Evolutionary conservation across 257 asterid genomes (phyloP).

Genomic region (Ophiorrhiza pumila): DNA sequence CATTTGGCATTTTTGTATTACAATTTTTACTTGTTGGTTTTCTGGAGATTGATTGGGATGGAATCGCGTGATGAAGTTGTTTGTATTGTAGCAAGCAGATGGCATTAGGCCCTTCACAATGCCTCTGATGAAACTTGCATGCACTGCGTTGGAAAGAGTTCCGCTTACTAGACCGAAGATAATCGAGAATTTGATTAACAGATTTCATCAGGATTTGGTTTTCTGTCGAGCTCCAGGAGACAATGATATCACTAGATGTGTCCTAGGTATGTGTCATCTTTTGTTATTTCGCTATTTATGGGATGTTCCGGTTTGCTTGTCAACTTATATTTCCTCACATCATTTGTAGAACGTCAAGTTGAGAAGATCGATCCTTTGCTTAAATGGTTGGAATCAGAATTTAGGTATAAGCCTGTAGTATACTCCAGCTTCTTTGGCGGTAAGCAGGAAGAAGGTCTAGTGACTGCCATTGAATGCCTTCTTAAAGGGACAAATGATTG

Average conservation of each 20-base stretch:
- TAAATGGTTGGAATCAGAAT: conserved; percentile 82
- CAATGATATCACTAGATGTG: conserved; percentile 47
- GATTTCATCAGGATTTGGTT: conserved; percentile 75
- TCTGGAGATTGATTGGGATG: too few species aligned
- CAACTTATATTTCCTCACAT: not conserved
- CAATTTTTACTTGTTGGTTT: conserved; percentile 13
- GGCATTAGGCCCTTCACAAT: conserved; percentile 94
- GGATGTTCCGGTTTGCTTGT: not conserved
- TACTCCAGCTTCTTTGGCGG: conserved; percentile 85
- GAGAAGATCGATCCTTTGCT: conserved; percentile 75
- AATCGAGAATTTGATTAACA: conserved; percentile 59
- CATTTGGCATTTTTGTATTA: conserved; percentile 1
- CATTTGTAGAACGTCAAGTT: conserved; percentile 68
- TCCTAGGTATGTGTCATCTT: conserved; percentile 46
- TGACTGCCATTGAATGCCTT: conserved; percentile 51
- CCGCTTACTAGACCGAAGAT: conserved; percentile 65
- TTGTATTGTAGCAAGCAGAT: conserved; percentile 57
- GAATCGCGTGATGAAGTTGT: conserved; percentile 14
- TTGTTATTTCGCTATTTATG: not conserved
- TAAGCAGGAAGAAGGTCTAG: conserved; percentile 70
- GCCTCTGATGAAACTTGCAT: conserved; percentile 93
- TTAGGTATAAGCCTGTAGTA: conserved; percentile 65
- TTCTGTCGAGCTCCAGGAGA: conserved; percentile 81
- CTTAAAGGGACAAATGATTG: conserved; percentile 63
- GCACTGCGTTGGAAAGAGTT: conserved; percentile 93